Base-by-base conservation (phyloP, 2,329 filamentous ascomycete species). In the Leptographium procerum region DNA sequence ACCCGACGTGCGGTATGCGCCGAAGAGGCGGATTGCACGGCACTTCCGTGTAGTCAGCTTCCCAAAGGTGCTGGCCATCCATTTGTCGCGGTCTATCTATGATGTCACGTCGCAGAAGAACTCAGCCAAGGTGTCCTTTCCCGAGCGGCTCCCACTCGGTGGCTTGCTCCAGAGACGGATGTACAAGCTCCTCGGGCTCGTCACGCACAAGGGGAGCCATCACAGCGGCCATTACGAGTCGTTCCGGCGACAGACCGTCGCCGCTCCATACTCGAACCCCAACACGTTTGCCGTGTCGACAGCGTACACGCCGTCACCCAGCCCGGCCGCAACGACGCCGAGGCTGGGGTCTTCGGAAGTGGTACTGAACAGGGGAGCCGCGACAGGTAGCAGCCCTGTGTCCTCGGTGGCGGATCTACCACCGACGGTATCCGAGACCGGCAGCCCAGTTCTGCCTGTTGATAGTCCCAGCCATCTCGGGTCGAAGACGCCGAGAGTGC, bases 191-290 rank as follows among this genome's bases (percentile, higher is more conserved):
- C 80, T 95, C 0, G 90, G 87, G 14, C 83, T 95, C 40, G 90
- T 99, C 40, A 95, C 89, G 26, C 94, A 99, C 69, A 95, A 95
- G 67, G 94, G 94, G 43, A 95, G 89, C 62, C 94, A 99, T 69
- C 87, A 96, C 68, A 96, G 91, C 66, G 94, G 94, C 1, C 94
- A 99, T 69, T 99, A 99, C 73, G 94, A 99, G 70, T 92, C 91
- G 1, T 97, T 97, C 71, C 82, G 94, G 36, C 83, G 94, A 43
- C 94, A 97, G 71, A 87, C 89, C 60, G 73, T 89, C 10, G 83
- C 86, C 55, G 75, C 87, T 3, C 91, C 91, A 0, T 97, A 85
- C 68, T 88, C 89, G 1, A 96, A 92, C 9, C 84, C 88, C 0
- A 86, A 88, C 64, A 85, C 84, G 0, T 92, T 95, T 71, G 86